A percentile compares a stretch with the other conserved stretches of the same genome.
Conservation (phyloP, 768 basidiomycete genomes). For the Galerina marginata region DNA sequence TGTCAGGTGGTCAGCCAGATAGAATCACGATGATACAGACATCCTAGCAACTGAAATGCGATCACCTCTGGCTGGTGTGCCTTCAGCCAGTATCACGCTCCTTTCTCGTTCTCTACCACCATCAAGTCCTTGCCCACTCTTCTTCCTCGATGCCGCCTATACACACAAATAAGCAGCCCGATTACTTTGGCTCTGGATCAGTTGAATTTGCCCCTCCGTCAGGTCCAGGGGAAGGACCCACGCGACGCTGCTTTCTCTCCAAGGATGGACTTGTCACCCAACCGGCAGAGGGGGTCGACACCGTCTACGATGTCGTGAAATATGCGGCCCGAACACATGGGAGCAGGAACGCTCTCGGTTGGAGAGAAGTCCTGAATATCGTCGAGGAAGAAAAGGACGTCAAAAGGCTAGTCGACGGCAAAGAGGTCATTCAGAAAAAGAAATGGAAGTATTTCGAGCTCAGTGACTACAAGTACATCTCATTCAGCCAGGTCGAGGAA, state of each 20-base stretch:
- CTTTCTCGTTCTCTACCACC: constrained; percentile 12
- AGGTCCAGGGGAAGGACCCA: constrained; percentile 54
- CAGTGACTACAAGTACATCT: constrained; percentile 85
- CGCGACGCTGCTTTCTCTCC: constrained; percentile 61
- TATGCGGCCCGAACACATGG: constrained; percentile 81
- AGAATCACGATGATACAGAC: too few relatives aligned
- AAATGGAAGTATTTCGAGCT: constrained; percentile 96
- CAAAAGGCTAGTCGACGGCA: constrained; percentile 81
- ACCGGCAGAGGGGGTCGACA: constrained; percentile 79
- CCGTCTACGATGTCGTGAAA: constrained; percentile 77
- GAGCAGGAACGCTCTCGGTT: constrained; percentile 76
- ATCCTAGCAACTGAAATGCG: too few relatives aligned
- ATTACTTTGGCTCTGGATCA: constrained; percentile 66
- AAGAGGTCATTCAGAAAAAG: constrained; percentile 87
- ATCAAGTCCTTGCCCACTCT: background rate
- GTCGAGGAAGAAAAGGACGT: constrained; percentile 92
- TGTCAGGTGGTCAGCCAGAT: too few relatives aligned
- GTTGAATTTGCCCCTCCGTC: constrained; percentile 55
- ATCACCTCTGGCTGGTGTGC: too few relatives aligned
- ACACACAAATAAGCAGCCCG: constrained; percentile 40
- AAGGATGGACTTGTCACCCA: constrained; percentile 63
- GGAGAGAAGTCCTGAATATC: constrained; percentile 71
- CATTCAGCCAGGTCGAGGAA: constrained; percentile 72
- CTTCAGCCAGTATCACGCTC: background rate
- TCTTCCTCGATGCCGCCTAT: constrained; percentile 33